Evolutionary conservation across 148 eudicot species (phyloP).

Genomic region (Tetragonia tetragonoides): DNA sequence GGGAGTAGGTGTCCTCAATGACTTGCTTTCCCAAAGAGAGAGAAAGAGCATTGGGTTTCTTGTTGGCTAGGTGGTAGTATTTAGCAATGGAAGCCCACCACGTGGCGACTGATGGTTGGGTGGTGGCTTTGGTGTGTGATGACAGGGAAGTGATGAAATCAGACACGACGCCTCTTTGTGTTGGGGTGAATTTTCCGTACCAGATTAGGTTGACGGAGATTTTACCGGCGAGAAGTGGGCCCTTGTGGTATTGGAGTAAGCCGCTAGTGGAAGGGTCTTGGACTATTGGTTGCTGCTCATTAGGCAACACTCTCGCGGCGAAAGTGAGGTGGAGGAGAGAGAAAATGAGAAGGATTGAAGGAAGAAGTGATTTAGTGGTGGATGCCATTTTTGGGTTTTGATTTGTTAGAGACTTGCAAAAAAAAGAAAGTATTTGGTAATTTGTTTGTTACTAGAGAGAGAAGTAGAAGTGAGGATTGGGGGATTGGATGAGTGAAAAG

Average conservation of each 20-base stretch:
- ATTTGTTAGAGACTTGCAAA: no score
- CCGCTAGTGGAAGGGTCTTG: constrained; percentile 18
- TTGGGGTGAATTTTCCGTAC: constrained; percentile 48
- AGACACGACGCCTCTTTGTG: constrained; percentile 39
- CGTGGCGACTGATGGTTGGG: constrained; percentile 32
- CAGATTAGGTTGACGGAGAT: constrained; percentile 45
- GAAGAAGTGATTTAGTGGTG: background rate
- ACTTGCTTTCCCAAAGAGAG: constrained; percentile 30
- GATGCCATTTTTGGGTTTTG: background rate
- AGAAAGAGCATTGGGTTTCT: constrained; percentile 17
- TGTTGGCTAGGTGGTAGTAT: constrained; percentile 34
- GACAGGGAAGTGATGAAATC: constrained; percentile 46
- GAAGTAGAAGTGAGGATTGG: background rate
- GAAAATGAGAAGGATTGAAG: constrained; percentile 1
- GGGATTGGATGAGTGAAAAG: constrained; percentile 8
- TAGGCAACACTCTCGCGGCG: constrained; percentile 7
- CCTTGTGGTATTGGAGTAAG: constrained; percentile 39
- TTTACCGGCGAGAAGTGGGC: constrained; percentile 44
- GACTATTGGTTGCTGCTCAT: constrained; percentile 17
- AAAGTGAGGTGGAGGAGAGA: constrained; percentile 8
- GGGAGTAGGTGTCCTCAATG: constrained; percentile 26
- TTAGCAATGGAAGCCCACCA: constrained; percentile 42
- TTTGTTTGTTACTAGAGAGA: background rate
- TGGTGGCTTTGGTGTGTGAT: constrained; percentile 9
- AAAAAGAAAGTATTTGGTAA: background rate